Conservation (phyloP, 2,329 filamentous ascomycete genomes). For the Curvularia hawaiiensis region DNA sequence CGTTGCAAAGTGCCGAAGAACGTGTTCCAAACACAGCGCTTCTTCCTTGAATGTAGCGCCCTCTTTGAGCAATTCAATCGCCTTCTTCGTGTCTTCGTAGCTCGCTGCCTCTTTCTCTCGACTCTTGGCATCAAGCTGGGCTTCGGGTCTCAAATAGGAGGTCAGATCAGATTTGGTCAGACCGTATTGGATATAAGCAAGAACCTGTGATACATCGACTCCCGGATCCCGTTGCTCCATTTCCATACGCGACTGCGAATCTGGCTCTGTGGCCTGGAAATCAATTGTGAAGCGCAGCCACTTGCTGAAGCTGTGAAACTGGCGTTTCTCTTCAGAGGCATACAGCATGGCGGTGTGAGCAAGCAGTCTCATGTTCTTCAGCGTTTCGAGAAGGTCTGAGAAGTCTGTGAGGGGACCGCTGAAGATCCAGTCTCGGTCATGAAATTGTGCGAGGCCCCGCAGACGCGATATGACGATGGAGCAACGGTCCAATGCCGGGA, state of each 20-base stretch:
- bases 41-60: constrained; percentile 51
- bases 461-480: constrained; percentile 81
- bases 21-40: constrained; percentile 49
- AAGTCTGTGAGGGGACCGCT: constrained; percentile 55
- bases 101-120: constrained; percentile 12
- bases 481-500: constrained; percentile 85
- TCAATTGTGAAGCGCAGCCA: constrained; percentile 89
- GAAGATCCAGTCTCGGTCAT: constrained; percentile 67
- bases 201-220: constrained; percentile 72
- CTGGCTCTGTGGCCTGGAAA: constrained; percentile 68
- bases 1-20: constrained; percentile 39
- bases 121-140: constrained; percentile 31
- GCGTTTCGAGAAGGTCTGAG: constrained; percentile 63
- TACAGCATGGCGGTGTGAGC: constrained; percentile 74
- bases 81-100: constrained; percentile 43
- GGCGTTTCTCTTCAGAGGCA: constrained; percentile 75
- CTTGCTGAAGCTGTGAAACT: constrained; percentile 77
- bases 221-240: constrained; percentile 76
- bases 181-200: constrained; percentile 77
- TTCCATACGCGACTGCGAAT: constrained; percentile 67
- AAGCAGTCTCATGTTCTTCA: constrained; percentile 76
- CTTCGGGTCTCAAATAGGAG: constrained; percentile 59
- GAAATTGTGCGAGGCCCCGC: constrained; percentile 80
- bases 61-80: constrained; percentile 45
- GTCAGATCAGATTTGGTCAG: constrained; percentile 70